Evolutionary conservation across 2,329 filamentous ascomycete species (phyloP).

Genomic region (Clarireedia homoeocarpa): DNA sequence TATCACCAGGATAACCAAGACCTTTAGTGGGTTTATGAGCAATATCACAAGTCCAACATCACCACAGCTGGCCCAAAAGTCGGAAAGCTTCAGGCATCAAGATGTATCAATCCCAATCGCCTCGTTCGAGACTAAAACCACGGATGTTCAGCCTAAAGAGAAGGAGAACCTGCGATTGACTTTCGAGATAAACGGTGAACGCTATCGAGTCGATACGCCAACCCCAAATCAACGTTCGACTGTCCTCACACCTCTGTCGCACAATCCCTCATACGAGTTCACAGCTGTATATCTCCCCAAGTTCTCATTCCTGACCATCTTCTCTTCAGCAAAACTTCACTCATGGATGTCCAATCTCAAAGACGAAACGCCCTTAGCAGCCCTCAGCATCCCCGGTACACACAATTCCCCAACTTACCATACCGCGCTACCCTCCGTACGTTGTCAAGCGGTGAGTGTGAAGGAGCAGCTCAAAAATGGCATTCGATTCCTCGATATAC

Average conservation of each 20-base stretch:
- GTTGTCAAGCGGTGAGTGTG: conserved; percentile 78
- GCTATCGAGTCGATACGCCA: conserved; percentile 67
- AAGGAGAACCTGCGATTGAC: conserved; percentile 67
- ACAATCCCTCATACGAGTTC: conserved; percentile 45
- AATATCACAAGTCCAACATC: conserved; percentile 34
- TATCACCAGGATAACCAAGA: conserved; percentile 36
- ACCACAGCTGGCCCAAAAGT: conserved; percentile 39
- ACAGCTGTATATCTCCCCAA: conserved; percentile 58
- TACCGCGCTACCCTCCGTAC: conserved; percentile 80
- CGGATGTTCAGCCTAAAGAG: conserved; percentile 51
- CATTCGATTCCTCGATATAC: conserved; percentile 88
- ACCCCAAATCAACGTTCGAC: conserved; percentile 52
- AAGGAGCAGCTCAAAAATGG: conserved; percentile 78
- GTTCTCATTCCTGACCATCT: conserved; percentile 52
- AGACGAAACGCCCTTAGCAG: conserved; percentile 64
- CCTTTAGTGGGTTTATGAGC: conserved; percentile 37
- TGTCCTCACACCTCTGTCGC: conserved; percentile 50
- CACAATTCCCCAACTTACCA: conserved; percentile 89
- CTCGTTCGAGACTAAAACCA: conserved; percentile 59
- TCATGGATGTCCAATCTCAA: conserved; percentile 76
- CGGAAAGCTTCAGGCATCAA: conserved; percentile 51
- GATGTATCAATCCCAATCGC: conserved; percentile 56
- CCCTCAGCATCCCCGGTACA: conserved; percentile 86
- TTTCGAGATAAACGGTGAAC: conserved; percentile 56
- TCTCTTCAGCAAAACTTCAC: conserved; percentile 61